phyloP scores from a whole-genome alignment of 2,329 filamentous ascomycete species.

The Thielaviopsis ethacetica region DNA sequence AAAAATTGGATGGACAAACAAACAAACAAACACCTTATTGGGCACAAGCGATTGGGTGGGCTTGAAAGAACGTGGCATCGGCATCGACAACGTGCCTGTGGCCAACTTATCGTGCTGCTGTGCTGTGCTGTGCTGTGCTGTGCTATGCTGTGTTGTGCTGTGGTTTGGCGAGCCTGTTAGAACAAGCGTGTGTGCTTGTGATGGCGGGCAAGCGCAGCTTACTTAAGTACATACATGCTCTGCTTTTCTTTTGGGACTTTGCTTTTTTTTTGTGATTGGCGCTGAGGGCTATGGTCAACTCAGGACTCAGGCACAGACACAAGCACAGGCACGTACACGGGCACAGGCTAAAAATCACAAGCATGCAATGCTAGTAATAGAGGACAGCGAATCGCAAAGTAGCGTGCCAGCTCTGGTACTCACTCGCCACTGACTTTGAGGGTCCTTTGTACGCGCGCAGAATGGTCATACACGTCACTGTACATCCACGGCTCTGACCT shows the following conservation, averaged over 20 bases:
- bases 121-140: too few relatives aligned
- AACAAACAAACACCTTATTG: background rate
- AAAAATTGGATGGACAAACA: background rate
- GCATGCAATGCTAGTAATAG: background rate
- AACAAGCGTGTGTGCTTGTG: background rate
- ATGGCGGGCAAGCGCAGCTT: background rate
- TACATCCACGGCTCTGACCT: background rate
- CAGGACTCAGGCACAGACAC: too few relatives aligned
- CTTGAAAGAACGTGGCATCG: background rate
- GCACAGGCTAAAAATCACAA: too few relatives aligned
- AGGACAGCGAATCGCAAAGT: background rate
- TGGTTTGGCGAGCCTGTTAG: background rate
- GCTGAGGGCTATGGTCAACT: background rate
- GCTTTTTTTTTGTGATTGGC: background rate
- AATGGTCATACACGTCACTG: background rate
- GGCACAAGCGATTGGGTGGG: background rate
- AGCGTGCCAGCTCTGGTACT: background rate
- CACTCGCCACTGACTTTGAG: background rate
- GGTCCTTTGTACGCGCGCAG: background rate
- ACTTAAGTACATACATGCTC: too few relatives aligned
- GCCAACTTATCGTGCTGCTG: background rate
- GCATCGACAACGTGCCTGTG: background rate
- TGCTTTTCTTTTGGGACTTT: background rate
- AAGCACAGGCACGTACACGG: too few relatives aligned
- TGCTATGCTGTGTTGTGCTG: too few relatives aligned